Evolutionary conservation across 73 alveolate genomes (phyloP), one percentile per base, ranked within the genome.

Genomic region (Effrenium voratum): DNA sequence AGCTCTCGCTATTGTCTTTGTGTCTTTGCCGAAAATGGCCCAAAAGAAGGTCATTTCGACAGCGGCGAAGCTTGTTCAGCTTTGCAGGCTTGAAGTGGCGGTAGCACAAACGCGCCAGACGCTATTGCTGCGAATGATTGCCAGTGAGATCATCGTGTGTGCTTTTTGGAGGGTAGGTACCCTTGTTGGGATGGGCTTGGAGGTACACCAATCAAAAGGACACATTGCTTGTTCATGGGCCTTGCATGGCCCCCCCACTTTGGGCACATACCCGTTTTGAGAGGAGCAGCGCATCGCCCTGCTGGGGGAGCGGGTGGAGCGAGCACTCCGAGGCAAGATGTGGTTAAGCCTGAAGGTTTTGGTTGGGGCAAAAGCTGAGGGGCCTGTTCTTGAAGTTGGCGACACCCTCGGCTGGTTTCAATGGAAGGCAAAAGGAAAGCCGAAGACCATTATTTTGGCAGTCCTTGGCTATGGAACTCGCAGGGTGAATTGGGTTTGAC

Each of bases 301-400:
- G 3, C 55, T 84, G 93, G 93, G 79, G 32, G 66, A 84, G 36
- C 93, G 93, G 26, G 32, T 84, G 80, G 93, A 84, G n/a, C 93
- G 66, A 84, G 93, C 79, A 49, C 10, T 63, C 52, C 47, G 34
- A 40, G 84, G 84, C 26, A 63, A 63, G 77, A 63, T 12, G 77
- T 12, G 38, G 22, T 12, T 12, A 12, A 12, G 77, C 22, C 22
- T 34, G 22, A 63, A 63, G 77, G 38, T 63, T 63, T 34, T 63
- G 5, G 77, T 63, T 63, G 22, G 77, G 5, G 22, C 38, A 12
- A 63, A 34, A 13, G 77, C 5, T 63, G 77, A n/a, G n/a, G n/a
- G n/a, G n/a, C n/a, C 77, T 34, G 38, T 63, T 63, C 38, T 63
- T 63, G 22, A 13, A 12, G 22, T 13, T 63, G 22, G 77, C 77